Evolutionary conservation across 805 yeast genomes (phyloP).

Genomic region (Wickerhamomyces xylosicus): DNA sequence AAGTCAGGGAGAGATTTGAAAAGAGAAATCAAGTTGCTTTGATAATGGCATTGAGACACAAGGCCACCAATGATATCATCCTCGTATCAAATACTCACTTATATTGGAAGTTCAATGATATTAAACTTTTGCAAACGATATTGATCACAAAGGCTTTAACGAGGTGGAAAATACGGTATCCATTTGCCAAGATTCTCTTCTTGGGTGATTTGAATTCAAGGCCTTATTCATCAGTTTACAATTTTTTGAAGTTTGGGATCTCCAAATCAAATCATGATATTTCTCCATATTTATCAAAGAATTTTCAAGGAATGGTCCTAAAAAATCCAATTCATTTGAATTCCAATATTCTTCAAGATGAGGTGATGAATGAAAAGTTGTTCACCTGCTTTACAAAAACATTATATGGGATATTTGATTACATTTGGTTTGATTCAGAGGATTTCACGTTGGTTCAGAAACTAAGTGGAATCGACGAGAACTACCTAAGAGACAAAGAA

Average conservation of each 20-base stretch:
- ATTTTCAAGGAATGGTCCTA: slow-evolving; percentile 19
- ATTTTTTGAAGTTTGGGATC: slow-evolving; percentile 28
- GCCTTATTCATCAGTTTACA: slow-evolving; percentile 37
- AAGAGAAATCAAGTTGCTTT: slow-evolving; percentile 47
- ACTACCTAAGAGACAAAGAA: slow-evolving; percentile 20
- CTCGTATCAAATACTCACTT: slow-evolving; percentile 50
- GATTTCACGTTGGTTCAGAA: slow-evolving; percentile 31
- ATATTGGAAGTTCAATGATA: slow-evolving; percentile 50
- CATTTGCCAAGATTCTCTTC: slow-evolving; percentile 29
- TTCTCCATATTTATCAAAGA: slow-evolving; percentile 10
- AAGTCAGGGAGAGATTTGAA: slow-evolving; percentile 1
- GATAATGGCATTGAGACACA: slow-evolving; percentile 38
- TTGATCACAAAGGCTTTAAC: slow-evolving; percentile 27
- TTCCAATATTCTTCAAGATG: slow-evolving; percentile 20
- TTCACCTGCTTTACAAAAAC: slow-evolving; percentile 39
- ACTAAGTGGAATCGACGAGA: slow-evolving; percentile 38
- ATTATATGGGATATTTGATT: slow-evolving; percentile 44
- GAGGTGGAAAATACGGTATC: slow-evolving; percentile 19
- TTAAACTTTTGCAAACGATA: slow-evolving; percentile 43
- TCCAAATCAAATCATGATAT: slow-evolving; percentile 16
- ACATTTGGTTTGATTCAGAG: slow-evolving; percentile 39
- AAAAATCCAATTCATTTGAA: slow-evolving; percentile 20
- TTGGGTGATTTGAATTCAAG: slow-evolving; percentile 50
- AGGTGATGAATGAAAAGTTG: slow-evolving; percentile 9
- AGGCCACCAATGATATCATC: slow-evolving; percentile 25